A percentile compares a stretch with the other conserved stretches of the same genome.
Evolutionary conservation across 805 yeast species (phyloP).

Genomic region (Kregervanrija delftensis): DNA sequence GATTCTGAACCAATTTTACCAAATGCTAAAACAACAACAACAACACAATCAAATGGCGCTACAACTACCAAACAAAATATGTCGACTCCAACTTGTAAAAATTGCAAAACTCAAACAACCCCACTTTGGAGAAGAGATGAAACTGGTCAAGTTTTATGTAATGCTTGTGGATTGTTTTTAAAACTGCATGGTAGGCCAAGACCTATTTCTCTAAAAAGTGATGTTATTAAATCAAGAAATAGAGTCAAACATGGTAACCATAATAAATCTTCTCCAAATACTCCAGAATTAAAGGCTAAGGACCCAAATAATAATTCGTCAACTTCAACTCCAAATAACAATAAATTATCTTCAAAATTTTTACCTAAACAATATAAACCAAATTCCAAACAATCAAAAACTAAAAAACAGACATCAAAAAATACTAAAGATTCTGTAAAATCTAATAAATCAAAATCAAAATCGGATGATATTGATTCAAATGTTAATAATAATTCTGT

Average conservation of each 20-base stretch:
- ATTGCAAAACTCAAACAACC: slow-evolving; percentile 88
- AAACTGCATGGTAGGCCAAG: slow-evolving; percentile 90
- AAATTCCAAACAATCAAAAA: slow-evolving; percentile 14
- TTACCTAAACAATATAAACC: slow-evolving; percentile 34
- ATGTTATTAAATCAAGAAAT: slow-evolving; percentile 86
- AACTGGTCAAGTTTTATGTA: slow-evolving; percentile 82
- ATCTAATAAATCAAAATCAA: slow-evolving; percentile 10
- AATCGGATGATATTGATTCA: background rate
- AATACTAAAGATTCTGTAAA: background rate
- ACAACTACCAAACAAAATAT: slow-evolving; percentile 60
- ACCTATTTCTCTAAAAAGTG: slow-evolving; percentile 86
- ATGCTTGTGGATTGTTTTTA: slow-evolving; percentile 87
- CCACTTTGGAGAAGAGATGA: slow-evolving; percentile 96
- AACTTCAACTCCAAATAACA: background rate
- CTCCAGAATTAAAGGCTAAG: slow-evolving; percentile 51
- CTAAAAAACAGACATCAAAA: slow-evolving; percentile 7
- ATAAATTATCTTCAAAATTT: slow-evolving; percentile 20
- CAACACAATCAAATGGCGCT: slow-evolving; percentile 51
- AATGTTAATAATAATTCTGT: background rate
- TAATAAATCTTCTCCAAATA: slow-evolving; percentile 40
- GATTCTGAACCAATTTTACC: slow-evolving; percentile 25
- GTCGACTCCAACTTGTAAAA: slow-evolving; percentile 70
- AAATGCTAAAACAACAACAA: slow-evolving; percentile 53
- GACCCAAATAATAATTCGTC: slow-evolving; percentile 22
- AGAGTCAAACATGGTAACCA: slow-evolving; percentile 52